A percentile compares a stretch with the other conserved stretches of the same genome.
Conservation (phyloP, 2,329 filamentous ascomycete genomes). For the Paradendryphiella salina region DNA sequence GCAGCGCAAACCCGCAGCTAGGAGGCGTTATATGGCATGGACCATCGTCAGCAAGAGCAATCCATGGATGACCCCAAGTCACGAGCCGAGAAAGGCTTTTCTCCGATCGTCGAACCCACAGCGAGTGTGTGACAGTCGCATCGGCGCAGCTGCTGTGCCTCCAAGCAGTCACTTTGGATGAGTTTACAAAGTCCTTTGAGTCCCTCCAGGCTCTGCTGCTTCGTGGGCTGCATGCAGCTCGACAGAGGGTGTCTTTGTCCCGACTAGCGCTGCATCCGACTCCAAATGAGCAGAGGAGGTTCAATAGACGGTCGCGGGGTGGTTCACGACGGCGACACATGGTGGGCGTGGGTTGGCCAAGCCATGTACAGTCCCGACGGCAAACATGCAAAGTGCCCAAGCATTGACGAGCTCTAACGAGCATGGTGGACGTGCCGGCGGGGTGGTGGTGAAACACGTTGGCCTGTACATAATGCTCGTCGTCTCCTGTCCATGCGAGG, state of each 20-base stretch:
- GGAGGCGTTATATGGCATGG: constrained; percentile 27
- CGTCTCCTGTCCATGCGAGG: constrained; percentile 37
- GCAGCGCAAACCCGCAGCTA: constrained; percentile 19
- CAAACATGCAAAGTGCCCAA: constrained; percentile 12
- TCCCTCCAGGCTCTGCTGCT: too few species aligned
- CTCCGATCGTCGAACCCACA: neutral
- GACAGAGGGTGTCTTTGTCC: constrained; percentile 2
- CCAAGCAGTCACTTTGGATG: constrained; percentile 2
- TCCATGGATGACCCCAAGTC: constrained; percentile 21
- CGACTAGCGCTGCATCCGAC: constrained; percentile 4
- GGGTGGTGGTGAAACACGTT: constrained; percentile 38
- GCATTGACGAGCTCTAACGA: constrained; percentile 8
- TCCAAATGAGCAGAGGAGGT: neutral
- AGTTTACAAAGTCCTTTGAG: neutral
- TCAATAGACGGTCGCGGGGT: too few species aligned
- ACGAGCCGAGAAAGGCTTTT: constrained; percentile 15
- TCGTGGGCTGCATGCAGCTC: neutral
- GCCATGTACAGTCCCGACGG: constrained; percentile 6
- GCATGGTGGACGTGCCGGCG: constrained; percentile 20
- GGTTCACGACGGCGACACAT: constrained; percentile 11
- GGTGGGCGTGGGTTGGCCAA: constrained; percentile 23
- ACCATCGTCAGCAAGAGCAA: constrained; percentile 15
- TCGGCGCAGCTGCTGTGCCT: constrained; percentile 6
- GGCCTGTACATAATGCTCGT: constrained; percentile 31
- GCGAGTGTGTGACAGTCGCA: constrained; percentile 13